These are phyloP conservation scores for Podaxis sp. DNA, from an alignment of 768 basidiomycete genomes.

Conservation along the genomic window DNA sequence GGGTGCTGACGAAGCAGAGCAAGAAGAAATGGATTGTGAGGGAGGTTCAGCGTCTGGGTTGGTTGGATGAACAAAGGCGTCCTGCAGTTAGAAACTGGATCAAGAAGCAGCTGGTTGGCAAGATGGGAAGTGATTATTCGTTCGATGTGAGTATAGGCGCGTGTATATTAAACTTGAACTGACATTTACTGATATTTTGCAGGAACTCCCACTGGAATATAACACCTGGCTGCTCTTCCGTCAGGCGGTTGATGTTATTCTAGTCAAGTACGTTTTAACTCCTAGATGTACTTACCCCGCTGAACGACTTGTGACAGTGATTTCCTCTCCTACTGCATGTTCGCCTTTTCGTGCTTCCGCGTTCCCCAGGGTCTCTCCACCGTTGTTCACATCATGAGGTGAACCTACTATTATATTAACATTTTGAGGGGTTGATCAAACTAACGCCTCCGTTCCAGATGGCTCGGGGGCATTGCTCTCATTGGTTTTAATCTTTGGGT, in stretches of 20 bases:
- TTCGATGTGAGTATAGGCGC: conserved; percentile 64
- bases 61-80: conserved; percentile 74
- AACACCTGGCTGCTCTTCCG: conserved; percentile 97
- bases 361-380: conserved; percentile 75
- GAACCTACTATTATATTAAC: conserved; percentile 9
- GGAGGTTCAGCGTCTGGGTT: conserved; percentile 72
- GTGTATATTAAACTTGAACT: conserved; percentile 1
- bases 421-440: neutral
- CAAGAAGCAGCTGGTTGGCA: conserved; percentile 75
- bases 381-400: conserved; percentile 76
- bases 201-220: conserved; percentile 91
- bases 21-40: conserved; percentile 92
- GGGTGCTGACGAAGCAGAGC: conserved; percentile 92
- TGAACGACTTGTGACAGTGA: conserved; percentile 49
- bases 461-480: conserved; percentile 80
- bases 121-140: conserved; percentile 93
- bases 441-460: conserved; percentile 39
- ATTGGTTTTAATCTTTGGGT: conserved; percentile 98
- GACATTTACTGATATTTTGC: conserved; percentile 4
- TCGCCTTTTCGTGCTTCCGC: conserved; percentile 90
- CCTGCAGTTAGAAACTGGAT: conserved; percentile 79
- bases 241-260: conserved; percentile 92
- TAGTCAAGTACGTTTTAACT: conserved; percentile 72
- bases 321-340: conserved; percentile 92
- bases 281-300: neutral